phyloP scores from a whole-genome alignment of 768 basidiomycete species.

The Hysterangium stoloniferum region DNA sequence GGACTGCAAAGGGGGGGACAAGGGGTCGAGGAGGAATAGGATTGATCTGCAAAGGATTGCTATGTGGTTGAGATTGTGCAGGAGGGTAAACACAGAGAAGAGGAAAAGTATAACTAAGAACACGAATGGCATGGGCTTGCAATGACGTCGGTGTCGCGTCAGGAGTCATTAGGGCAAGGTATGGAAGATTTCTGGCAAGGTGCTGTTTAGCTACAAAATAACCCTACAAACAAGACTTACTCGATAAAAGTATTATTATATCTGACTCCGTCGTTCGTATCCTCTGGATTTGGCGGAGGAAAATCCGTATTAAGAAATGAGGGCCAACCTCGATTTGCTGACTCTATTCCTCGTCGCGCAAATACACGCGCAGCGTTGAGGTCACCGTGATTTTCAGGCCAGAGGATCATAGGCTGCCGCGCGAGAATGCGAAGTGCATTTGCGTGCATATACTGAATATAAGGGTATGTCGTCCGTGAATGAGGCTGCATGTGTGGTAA shows the following conservation, averaged over 20 bases:
- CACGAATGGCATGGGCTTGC: constrained; percentile 57
- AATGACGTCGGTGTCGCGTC: constrained; percentile 42
- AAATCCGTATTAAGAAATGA: constrained; percentile 31
- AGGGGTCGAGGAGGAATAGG: constrained; percentile 26
- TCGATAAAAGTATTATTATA: constrained; percentile 26
- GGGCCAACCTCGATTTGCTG: constrained; percentile 36
- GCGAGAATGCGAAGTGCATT: constrained; percentile 17
- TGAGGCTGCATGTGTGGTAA: constrained; percentile 7
- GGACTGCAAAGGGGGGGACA: constrained; percentile 3
- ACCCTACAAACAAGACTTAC: constrained; percentile 29
- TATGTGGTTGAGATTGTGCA: constrained; percentile 5
- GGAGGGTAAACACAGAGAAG: constrained; percentile 20
- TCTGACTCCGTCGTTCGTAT: constrained; percentile 19
- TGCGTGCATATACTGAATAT: constrained; percentile 22
- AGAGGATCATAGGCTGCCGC: constrained; percentile 14
- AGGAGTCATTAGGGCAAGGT: constrained; percentile 43
- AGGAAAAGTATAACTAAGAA: constrained; percentile 52
- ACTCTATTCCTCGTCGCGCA: constrained; percentile 24
- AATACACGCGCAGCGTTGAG: constrained; percentile 1
- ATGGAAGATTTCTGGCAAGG: constrained; percentile 39
- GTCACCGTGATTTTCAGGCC: constrained; percentile 10
- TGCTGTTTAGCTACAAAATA: not conserved
- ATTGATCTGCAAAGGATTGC: constrained; percentile 3
- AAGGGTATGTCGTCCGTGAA: constrained; percentile 13
- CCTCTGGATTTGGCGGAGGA: constrained; percentile 20